Evolutionary conservation across 225 moss, liverwort and hornwort species (phyloP), one percentile per base, ranked within the genome.

Genomic region (Sphagnum contortum): DNA sequence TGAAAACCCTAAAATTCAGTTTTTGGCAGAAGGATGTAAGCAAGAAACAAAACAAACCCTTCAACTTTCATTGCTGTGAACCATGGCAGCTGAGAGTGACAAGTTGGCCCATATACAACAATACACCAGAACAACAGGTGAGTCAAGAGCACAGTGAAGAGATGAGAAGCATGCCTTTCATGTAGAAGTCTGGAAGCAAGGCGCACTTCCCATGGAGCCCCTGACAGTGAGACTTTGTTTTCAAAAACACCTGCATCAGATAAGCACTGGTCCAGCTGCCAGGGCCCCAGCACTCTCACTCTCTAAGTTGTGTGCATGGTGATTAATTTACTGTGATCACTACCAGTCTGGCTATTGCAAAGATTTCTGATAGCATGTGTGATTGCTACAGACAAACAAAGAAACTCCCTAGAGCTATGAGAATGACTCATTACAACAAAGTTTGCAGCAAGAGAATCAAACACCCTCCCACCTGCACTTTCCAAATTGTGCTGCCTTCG

Each of bases 161-260:
- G 73, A 63, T 69, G 55, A 75, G 77, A 73, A 77, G 69, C 70
- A 72, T 75, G 91, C 94, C 94, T 87, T 89, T 94, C 94, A 64
- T 75, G 74, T 66, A 95, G 74, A 75, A 95, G 88, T 83, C 88
- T 91, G 72, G 83, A 71, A 57, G 94, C 94, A 77, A 95, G 74
- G 69, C 76, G 82, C 73, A 95, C 86, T 77, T 95, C 94, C 94
- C 94, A 95, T 51, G 94, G 94, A 68, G 84, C 86, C 58, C 66
- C 78, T 73, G 77, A 60, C 57, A 86, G 73, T 13, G 89, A 80
- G 61, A 54, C 60, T 64, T 80, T 78, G 63, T 65, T 75, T 58
- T 72, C 89, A 59, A 62, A 68, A 62, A 50, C 59, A 52, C 73
- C 59, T 68, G 61, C 57, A 82, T 94, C 91, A 57, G 91, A 89